These are phyloP conservation scores for Fusarium hainanense DNA, from an alignment of 2,329 filamentous ascomycete genomes.

Conservation along the genomic window DNA sequence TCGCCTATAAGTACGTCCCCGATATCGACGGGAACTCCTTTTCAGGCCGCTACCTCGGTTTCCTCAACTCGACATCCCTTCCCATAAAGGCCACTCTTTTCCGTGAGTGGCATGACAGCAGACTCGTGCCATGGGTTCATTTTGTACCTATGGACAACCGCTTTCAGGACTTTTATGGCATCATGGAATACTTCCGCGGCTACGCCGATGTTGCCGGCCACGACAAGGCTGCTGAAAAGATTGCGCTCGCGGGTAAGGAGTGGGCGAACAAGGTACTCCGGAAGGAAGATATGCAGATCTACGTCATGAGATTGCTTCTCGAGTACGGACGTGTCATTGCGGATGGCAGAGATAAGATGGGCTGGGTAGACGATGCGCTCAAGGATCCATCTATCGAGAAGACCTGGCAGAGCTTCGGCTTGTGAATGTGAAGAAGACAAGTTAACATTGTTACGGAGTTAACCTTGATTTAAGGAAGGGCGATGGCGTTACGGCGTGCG, in stretches of 20 bases:
- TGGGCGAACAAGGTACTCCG: constrained; percentile 77
- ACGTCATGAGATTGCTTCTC: constrained; percentile 71
- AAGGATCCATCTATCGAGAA: constrained; percentile 49
- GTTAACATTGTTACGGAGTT: constrained; percentile 30
- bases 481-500: constrained; percentile 37
- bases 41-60: constrained; percentile 74
- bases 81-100: constrained; percentile 84
- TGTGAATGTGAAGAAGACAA: constrained; percentile 10
- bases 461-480: constrained; percentile 32
- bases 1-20: constrained; percentile 74
- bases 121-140: constrained; percentile 81
- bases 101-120: constrained; percentile 82
- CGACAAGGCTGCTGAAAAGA: constrained; percentile 70
- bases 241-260: constrained; percentile 72
- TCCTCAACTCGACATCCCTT: constrained; percentile 75
- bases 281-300: constrained; percentile 79
- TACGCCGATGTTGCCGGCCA: constrained; percentile 60
- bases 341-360: constrained; percentile 63
- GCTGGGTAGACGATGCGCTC: constrained; percentile 65
- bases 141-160: constrained; percentile 83
- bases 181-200: constrained; percentile 80
- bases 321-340: constrained; percentile 70
- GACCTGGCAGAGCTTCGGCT: constrained; percentile 47
- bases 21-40: constrained; percentile 83
- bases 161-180: constrained; percentile 76